Conservation (phyloP, 495 filamentous ascomycete genomes). For the Aspergillus diversus region DNA sequence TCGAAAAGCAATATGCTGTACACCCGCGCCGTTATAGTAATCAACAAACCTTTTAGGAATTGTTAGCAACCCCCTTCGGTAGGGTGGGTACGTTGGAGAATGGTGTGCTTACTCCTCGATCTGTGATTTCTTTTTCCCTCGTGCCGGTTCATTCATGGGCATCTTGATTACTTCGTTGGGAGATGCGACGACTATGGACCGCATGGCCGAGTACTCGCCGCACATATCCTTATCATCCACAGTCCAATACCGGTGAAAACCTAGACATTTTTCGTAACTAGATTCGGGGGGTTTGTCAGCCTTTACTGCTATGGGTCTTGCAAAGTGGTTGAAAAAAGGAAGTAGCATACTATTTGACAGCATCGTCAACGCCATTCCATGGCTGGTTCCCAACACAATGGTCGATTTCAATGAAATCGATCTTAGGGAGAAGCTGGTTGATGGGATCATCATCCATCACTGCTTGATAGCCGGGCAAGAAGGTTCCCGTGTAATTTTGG, state of each 20-base stretch:
- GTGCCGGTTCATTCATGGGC: conserved; percentile 88
- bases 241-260: conserved; percentile 86
- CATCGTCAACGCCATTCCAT: conserved; percentile 73
- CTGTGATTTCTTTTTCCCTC: conserved; percentile 74
- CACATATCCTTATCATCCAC: conserved; percentile 79
- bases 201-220: conserved; percentile 80
- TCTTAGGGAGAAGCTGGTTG: conserved; percentile 48
- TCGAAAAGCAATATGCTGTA: conserved; percentile 83
- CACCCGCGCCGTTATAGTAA: conserved; percentile 75
- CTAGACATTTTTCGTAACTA: conserved; percentile 73
- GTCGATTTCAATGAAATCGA: conserved; percentile 70
- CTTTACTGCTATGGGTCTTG: not conserved
- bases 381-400: conserved; percentile 88
- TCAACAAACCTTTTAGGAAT: conserved; percentile 53
- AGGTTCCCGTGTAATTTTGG: conserved; percentile 60
- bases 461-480: conserved; percentile 72
- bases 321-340: not conserved
- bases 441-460: conserved; percentile 46
- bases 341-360: conserved; percentile 63
- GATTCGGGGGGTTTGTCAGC: conserved; percentile 9
- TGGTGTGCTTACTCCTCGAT: conserved; percentile 69
- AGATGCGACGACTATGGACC: conserved; percentile 75
- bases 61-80: conserved; percentile 15
- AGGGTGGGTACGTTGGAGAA: not conserved
- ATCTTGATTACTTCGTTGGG: conserved; percentile 77